Percentiles rank a stretch among this genome's conserved stretches.
phyloP scores from a whole-genome alignment of 1,284 basidiomycete species.

The Cryptococcus sp. region DNA sequence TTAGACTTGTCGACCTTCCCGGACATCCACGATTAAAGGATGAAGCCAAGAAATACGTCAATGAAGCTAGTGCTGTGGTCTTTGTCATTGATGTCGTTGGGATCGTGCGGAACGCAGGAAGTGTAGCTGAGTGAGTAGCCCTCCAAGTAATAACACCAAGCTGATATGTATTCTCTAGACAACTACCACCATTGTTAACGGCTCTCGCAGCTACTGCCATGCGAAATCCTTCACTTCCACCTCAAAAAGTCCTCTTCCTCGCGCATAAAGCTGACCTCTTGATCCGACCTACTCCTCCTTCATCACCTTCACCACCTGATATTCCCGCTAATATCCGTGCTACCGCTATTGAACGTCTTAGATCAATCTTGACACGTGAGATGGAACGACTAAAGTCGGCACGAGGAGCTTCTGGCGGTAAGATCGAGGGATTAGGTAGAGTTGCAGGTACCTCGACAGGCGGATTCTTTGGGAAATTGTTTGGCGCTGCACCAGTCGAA shows the following conservation, averaged over 20 bases:
- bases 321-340: conserved; percentile 17
- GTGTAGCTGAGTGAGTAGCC: conserved; percentile 43
- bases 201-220: conserved; percentile 26
- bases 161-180: conserved; percentile 16
- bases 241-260: conserved; percentile 37
- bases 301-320: conserved; percentile 20
- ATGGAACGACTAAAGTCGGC: conserved; percentile 44
- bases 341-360: conserved; percentile 33
- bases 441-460: conserved; percentile 21
- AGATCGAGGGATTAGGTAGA: conserved; percentile 41
- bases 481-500: conserved; percentile 12
- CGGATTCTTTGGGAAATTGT: conserved; percentile 24
- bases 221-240: conserved; percentile 14
- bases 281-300: conserved; percentile 15
- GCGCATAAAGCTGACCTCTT: conserved; percentile 45
- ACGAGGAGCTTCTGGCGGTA: conserved; percentile 30
- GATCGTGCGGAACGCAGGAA: conserved; percentile 33
- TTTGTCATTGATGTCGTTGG: conserved; percentile 44
- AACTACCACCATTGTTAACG: conserved; percentile 39
- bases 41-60: conserved; percentile 27
- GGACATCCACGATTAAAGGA: conserved; percentile 46
- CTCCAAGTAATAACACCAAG: neutral
- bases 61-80: conserved; percentile 30
- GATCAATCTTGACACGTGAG: conserved; percentile 41
- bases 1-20: conserved; percentile 40